Conservation (phyloP, 2,329 filamentous ascomycete genomes). For the Aspergillus ruber region DNA sequence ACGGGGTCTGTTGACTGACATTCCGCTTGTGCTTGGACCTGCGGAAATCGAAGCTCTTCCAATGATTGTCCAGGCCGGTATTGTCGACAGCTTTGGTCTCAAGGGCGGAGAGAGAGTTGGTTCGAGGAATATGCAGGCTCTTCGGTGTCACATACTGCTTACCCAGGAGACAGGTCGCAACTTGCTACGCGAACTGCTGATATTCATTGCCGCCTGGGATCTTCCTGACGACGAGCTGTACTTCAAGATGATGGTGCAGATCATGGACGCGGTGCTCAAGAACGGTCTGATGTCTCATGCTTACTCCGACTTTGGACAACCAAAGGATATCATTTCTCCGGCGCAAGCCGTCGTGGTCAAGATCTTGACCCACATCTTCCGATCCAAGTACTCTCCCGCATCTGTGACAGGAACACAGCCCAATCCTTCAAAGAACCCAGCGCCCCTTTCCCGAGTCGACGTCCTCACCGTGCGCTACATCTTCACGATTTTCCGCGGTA, state of each 20-base stretch:
- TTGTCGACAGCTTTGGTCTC: conserved; percentile 70
- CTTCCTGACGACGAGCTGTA: conserved; percentile 88
- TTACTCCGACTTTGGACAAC: conserved; percentile 83
- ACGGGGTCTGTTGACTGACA: conserved; percentile 81
- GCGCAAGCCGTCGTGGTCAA: conserved; percentile 91
- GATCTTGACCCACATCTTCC: conserved; percentile 83
- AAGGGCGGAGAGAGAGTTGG: conserved; percentile 58
- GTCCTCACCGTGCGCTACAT: conserved; percentile 75
- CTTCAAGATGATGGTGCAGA: conserved; percentile 93
- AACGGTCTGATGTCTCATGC: conserved; percentile 86
- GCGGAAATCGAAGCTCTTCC: conserved; percentile 93
- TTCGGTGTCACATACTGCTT: conserved; percentile 80
- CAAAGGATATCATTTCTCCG: conserved; percentile 92
- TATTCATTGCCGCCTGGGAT: conserved; percentile 97
- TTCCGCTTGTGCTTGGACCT: conserved; percentile 87
- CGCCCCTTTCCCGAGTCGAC: conserved; percentile 50
- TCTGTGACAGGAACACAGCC: conserved; percentile 45
- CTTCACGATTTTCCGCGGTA: conserved; percentile 83
- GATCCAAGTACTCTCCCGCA: conserved; percentile 51
- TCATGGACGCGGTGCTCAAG: conserved; percentile 85
- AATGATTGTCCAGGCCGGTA: conserved; percentile 95
- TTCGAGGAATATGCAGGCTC: conserved; percentile 75
- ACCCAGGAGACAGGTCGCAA: conserved; percentile 88
- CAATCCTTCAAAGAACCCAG: conserved; percentile 52
- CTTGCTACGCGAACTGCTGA: conserved; percentile 79